Conservation (phyloP, 306 rosid species). For the Hippophae gyantsensis region DNA sequence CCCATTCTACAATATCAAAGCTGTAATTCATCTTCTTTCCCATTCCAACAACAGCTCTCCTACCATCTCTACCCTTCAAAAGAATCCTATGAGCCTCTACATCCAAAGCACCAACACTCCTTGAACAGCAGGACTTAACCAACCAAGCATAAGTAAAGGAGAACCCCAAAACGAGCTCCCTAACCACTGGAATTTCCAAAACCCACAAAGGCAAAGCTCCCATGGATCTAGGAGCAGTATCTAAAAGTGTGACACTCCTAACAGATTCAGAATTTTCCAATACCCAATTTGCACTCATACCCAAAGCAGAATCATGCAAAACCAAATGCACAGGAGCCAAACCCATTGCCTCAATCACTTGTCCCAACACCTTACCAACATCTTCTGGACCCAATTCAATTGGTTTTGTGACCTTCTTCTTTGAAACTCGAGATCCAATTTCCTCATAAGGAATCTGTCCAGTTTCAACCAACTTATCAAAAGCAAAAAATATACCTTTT, state of each 20-base stretch:
- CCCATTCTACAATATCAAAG: conserved; percentile 83
- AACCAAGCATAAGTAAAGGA: conserved; percentile 35
- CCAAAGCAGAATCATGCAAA: conserved; percentile 74
- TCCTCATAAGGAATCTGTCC: conserved; percentile 92
- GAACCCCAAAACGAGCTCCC: conserved; percentile 61
- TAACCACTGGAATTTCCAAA: conserved; percentile 48
- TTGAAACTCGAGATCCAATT: conserved; percentile 35
- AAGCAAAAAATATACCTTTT: conserved; percentile 87
- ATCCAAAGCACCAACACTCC: conserved; percentile 35
- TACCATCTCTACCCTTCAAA: conserved; percentile 59
- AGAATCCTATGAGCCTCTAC: conserved; percentile 59
- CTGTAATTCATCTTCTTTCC: conserved; percentile 69
- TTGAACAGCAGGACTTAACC: conserved; percentile 53
- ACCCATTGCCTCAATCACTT: conserved; percentile 50
- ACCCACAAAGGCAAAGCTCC: conserved; percentile 68
- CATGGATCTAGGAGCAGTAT: conserved; percentile 25
- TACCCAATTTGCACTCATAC: conserved; percentile 58
- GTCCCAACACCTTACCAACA: conserved; percentile 63
- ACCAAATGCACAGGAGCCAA: conserved; percentile 83
- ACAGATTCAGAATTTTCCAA: conserved; percentile 45
- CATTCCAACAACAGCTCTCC: conserved; percentile 55
- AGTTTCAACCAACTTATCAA: conserved; percentile 81
- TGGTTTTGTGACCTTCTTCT: conserved; percentile 46
- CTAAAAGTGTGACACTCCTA: conserved; percentile 79
- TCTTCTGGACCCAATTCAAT: conserved; percentile 59